phyloP scores from a whole-genome alignment of 2,329 filamentous ascomycete species.

The Penicillium corylophilum region DNA sequence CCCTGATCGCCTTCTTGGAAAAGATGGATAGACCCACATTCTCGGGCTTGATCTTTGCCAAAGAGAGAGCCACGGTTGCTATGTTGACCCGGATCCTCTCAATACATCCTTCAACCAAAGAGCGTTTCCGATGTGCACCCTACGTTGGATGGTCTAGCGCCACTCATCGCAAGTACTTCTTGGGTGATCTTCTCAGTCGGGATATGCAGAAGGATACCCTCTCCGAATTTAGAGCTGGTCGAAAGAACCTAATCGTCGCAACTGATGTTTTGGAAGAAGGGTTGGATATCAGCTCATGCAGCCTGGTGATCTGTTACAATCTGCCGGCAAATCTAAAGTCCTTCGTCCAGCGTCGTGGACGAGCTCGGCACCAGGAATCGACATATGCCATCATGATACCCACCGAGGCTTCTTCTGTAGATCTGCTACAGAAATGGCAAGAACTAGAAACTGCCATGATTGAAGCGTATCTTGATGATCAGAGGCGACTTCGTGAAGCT shows the following conservation, averaged over 20 bases:
- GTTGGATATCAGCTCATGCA: conserved; percentile 62
- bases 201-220: conserved; percentile 53
- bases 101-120: conserved; percentile 48
- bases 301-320: conserved; percentile 65
- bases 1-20: conserved; percentile 56
- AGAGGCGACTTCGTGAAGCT: conserved; percentile 51
- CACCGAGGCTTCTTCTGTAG: conserved; percentile 30
- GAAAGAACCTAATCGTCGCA: conserved; percentile 57
- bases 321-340: conserved; percentile 61
- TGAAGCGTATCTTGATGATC: conserved; percentile 64
- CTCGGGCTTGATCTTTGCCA: conserved; percentile 65
- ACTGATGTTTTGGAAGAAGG: conserved; percentile 62
- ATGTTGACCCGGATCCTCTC: conserved; percentile 61
- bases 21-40: conserved; percentile 49
- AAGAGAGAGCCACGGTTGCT: conserved; percentile 60
- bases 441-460: conserved; percentile 72
- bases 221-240: conserved; percentile 53
- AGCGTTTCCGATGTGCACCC: conserved; percentile 45
- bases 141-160: conserved; percentile 51
- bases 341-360: conserved; percentile 64
- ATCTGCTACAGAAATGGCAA: conserved; percentile 57
- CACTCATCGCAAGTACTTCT: conserved; percentile 43
- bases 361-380: conserved; percentile 59
- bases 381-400: conserved; percentile 54
- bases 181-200: conserved; percentile 51